Evolutionary conservation across 441 rosid species (phyloP).

Genomic region (Francoa sonchifolia): DNA sequence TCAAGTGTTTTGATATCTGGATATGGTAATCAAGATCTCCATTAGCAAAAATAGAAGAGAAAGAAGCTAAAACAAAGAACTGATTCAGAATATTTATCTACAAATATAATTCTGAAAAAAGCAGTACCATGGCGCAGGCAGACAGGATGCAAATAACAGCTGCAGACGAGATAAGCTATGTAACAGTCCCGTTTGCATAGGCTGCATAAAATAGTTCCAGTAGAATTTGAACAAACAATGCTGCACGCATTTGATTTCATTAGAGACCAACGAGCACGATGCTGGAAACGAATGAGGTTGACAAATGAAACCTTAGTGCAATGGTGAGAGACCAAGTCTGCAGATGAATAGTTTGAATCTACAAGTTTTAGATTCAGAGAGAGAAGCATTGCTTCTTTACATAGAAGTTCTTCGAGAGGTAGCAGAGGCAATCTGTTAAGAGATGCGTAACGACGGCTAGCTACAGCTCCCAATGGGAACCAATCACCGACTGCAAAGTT

Average conservation of each 20-base stretch:
- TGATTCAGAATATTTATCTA: neutral
- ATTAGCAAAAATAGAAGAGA: slow-evolving; percentile 1
- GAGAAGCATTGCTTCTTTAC: slow-evolving; percentile 90
- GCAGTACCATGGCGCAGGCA: slow-evolving; percentile 92
- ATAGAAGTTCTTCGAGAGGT: slow-evolving; percentile 94
- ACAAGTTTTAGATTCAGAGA: slow-evolving; percentile 34
- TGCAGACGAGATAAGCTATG: slow-evolving; percentile 68
- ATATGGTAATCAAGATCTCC: slow-evolving; percentile 9
- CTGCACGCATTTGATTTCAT: slow-evolving; percentile 56
- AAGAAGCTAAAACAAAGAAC: slow-evolving; percentile 7
- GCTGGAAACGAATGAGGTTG: slow-evolving; percentile 75
- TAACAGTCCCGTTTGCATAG: slow-evolving; percentile 93
- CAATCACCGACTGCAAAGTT: slow-evolving; percentile 96
- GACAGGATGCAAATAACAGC: slow-evolving; percentile 57
- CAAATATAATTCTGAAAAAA: slow-evolving; percentile 11
- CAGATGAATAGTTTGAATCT: slow-evolving; percentile 42
- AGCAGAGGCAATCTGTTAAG: slow-evolving; percentile 83
- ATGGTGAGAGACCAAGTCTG: slow-evolving; percentile 45
- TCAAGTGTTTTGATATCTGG: slow-evolving; percentile 51
- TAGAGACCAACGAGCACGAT: slow-evolving; percentile 68
- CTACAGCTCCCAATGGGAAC: slow-evolving; percentile 90
- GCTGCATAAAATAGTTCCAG: slow-evolving; percentile 70
- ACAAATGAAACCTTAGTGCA: slow-evolving; percentile 63
- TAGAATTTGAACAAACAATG: slow-evolving; percentile 32
- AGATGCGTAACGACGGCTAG: slow-evolving; percentile 83